Conservation (phyloP, 768 basidiomycete genomes). For the Leccinum uliginosum region DNA sequence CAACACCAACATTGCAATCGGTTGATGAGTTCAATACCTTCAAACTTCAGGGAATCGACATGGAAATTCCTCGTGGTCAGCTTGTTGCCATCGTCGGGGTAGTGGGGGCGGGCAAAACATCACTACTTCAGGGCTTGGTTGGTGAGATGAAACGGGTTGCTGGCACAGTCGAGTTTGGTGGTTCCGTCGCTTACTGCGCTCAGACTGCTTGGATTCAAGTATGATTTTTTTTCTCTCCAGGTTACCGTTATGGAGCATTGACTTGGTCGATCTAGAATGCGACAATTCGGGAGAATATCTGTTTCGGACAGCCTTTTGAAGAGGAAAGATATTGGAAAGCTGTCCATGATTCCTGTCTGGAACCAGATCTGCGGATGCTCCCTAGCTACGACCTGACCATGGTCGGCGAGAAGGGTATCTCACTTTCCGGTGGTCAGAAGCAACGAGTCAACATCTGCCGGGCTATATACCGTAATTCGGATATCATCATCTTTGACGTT, state of each 20-base stretch:
- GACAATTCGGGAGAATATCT: slow-evolving; percentile 85
- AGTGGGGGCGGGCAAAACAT: slow-evolving; percentile 53
- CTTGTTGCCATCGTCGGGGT: slow-evolving; percentile 83
- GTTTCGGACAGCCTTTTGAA: slow-evolving; percentile 82
- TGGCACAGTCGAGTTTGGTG: slow-evolving; percentile 70
- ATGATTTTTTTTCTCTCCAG: neutral
- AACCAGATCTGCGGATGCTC: slow-evolving; percentile 67
- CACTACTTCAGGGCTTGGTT: slow-evolving; percentile 67
- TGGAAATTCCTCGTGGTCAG: slow-evolving; percentile 71
- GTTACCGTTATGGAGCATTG: neutral
- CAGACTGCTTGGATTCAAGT: slow-evolving; percentile 92
- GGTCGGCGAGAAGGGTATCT: slow-evolving; percentile 64
- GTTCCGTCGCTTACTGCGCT: slow-evolving; percentile 75
- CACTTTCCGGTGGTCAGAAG: slow-evolving; percentile 72
- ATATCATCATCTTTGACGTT: slow-evolving; percentile 1
- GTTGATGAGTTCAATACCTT: slow-evolving; percentile 45
- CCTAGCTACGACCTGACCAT: neutral
- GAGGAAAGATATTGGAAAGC: slow-evolving; percentile 81
- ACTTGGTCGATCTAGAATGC: slow-evolving; percentile 47
- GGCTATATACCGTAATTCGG: slow-evolving; percentile 6
- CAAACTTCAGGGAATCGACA: slow-evolving; percentile 56
- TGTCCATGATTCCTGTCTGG: slow-evolving; percentile 71
- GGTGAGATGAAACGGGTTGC: slow-evolving; percentile 77
- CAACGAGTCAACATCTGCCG: neutral
- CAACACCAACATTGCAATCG: slow-evolving; percentile 27